Evolutionary conservation across 169 alveolate species (phyloP).

Genomic region (Theileria equi): DNA sequence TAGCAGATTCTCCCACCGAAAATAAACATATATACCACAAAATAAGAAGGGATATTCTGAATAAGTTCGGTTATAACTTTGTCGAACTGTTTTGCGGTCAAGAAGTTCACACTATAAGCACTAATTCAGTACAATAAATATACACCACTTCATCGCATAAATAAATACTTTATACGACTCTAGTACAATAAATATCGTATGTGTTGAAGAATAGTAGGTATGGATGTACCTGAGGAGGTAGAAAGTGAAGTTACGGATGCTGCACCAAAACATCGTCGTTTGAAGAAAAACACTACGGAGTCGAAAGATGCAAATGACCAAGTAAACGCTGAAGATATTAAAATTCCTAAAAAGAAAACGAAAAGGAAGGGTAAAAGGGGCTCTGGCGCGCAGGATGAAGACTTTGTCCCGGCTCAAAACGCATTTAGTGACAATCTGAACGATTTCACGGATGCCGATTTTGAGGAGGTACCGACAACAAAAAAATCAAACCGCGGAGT

Average conservation of each 20-base stretch:
- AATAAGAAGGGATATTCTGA: conserved; percentile 14
- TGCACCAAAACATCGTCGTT: too few relatives aligned
- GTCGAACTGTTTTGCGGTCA: conserved; percentile 21
- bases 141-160: too few relatives aligned
- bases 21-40: neutral
- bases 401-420: conserved; percentile 50
- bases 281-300: too few relatives aligned
- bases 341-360: conserved; percentile 17
- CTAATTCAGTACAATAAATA: neutral
- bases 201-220: too few relatives aligned
- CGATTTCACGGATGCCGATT: conserved; percentile 40
- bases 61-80: conserved; percentile 8
- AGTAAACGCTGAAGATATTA: too few relatives aligned
- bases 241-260: neutral
- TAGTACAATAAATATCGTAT: too few relatives aligned
- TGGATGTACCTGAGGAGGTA: neutral
- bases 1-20: neutral
- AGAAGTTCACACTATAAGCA: neutral
- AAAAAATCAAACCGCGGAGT: conserved; percentile 27
- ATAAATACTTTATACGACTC: too few relatives aligned
- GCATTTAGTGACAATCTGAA: conserved; percentile 37
- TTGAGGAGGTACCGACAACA: conserved; percentile 18
- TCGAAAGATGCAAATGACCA: too few relatives aligned
- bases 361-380: conserved; percentile 9
- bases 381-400: conserved; percentile 38